Percentiles rank a stretch among this genome's conserved stretches.
These are phyloP conservation scores for Globisporangium paddicum DNA, from an alignment of 352 stramenopile species.

Conservation along the genomic window DNA sequence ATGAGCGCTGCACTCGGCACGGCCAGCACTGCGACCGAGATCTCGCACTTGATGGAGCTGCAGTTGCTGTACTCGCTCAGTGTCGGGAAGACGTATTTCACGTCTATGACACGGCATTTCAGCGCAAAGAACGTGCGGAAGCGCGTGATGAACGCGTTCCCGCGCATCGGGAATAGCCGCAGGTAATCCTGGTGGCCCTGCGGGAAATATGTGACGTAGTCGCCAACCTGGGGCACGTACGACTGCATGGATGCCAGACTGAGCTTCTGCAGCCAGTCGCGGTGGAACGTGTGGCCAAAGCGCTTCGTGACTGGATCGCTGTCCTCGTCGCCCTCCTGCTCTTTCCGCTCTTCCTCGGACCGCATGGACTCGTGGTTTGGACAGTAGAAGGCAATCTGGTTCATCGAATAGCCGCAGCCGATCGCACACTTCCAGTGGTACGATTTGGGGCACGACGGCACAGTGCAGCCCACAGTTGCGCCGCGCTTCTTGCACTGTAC, in stretches of 20 bases:
- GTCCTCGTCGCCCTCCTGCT: conserved; percentile 25
- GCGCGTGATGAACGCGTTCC: conserved; percentile 43
- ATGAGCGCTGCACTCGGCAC: conserved; percentile 32
- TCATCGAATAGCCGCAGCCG: conserved; percentile 55
- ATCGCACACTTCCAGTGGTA: conserved; percentile 86
- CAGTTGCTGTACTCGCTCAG: conserved; percentile 50
- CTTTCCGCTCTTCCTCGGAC: conserved; percentile 21
- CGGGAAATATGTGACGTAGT: conserved; percentile 81
- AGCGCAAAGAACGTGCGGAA: conserved; percentile 59
- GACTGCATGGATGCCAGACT: conserved; percentile 47
- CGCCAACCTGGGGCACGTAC: conserved; percentile 77
- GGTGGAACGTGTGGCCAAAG: conserved; percentile 65
- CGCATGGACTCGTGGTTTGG: conserved; percentile 43
- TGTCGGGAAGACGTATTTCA: conserved; percentile 74
- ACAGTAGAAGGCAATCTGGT: conserved; percentile 84
- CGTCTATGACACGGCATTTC: conserved; percentile 70
- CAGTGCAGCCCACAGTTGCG: conserved; percentile 72
- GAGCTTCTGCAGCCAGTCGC: conserved; percentile 71
- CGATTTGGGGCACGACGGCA: conserved; percentile 54
- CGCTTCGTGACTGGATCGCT: conserved; percentile 46
- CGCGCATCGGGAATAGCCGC: conserved; percentile 24
- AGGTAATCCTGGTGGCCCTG: conserved; percentile 63
- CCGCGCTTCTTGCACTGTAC: conserved; percentile 66
- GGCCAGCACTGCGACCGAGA: conserved; percentile 60
- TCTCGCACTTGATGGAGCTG: conserved; percentile 65